Conservation (phyloP, 345 rosid species). For the Brassica carinata region DNA sequence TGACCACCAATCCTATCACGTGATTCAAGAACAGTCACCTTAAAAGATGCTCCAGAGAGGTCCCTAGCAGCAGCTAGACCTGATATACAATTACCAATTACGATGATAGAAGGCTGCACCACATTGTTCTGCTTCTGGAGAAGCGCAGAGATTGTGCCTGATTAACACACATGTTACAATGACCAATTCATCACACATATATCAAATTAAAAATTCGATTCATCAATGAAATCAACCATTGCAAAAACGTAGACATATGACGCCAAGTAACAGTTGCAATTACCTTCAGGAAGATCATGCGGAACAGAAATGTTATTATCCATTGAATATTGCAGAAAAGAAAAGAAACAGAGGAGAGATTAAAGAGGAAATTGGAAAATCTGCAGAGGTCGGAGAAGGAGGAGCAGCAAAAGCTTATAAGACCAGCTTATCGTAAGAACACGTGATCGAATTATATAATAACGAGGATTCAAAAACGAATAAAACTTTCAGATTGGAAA, state of each 20-base stretch:
- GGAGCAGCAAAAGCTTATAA: constrained; percentile 50
- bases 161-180: not conserved
- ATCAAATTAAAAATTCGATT: not conserved
- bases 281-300: constrained; percentile 38
- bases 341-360: constrained; percentile 23
- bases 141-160: constrained; percentile 48
- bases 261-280: not conserved
- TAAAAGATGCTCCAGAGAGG: constrained; percentile 67
- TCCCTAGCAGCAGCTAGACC: constrained; percentile 83
- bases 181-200: not conserved
- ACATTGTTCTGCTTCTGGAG: constrained; percentile 51
- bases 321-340: constrained; percentile 35
- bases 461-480: constrained; percentile 40
- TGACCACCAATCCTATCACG: constrained; percentile 85
- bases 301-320: constrained; percentile 40
- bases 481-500: constrained; percentile 35
- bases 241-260: too few relatives aligned
- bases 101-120: constrained; percentile 62
- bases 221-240: too few relatives aligned
- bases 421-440: constrained; percentile 48
- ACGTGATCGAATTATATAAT: constrained; percentile 24
- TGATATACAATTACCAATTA: constrained; percentile 85
- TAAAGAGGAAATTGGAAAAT: constrained; percentile 57
- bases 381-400: constrained; percentile 61
- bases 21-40: constrained; percentile 80